Evolutionary conservation across 2,329 filamentous ascomycete genomes (phyloP).

Genomic region (Alternaria metachromatica): DNA sequence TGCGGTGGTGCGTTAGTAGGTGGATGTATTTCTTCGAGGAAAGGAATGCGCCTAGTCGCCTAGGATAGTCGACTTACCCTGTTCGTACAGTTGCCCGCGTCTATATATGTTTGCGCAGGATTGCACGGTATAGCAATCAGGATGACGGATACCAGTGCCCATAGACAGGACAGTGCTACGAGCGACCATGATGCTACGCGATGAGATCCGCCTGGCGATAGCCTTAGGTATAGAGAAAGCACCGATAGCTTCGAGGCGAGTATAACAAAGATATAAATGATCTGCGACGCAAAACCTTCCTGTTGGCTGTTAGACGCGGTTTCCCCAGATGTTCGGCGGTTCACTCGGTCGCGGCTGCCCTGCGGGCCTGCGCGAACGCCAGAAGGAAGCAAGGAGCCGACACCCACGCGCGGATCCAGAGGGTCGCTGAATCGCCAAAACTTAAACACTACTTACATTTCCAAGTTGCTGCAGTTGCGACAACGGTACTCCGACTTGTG

Average conservation of each 20-base stretch:
- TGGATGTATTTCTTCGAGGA: background rate
- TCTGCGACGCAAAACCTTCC: slow-evolving; percentile 39
- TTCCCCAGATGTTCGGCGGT: background rate
- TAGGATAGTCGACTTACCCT: slow-evolving; percentile 23
- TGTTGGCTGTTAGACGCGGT: slow-evolving; percentile 24
- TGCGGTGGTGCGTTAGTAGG: slow-evolving; percentile 11
- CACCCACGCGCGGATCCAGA: slow-evolving; percentile 15
- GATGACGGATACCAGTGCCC: slow-evolving; percentile 31
- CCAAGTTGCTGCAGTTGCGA: slow-evolving; percentile 29
- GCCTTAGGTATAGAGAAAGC: slow-evolving; percentile 36
- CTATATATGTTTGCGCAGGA: slow-evolving; percentile 23
- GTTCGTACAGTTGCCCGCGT: slow-evolving; percentile 22
- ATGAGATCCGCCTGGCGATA: slow-evolving; percentile 32
- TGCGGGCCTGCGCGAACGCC: slow-evolving; percentile 2
- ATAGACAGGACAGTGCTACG: slow-evolving; percentile 27
- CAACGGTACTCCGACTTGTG: slow-evolving; percentile 19
- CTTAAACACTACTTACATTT: slow-evolving; percentile 26
- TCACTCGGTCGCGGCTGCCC: background rate
- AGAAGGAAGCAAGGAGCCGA: slow-evolving; percentile 11
- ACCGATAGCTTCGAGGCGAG: slow-evolving; percentile 39
- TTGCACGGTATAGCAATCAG: slow-evolving; percentile 39
- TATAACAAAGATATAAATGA: slow-evolving; percentile 39
- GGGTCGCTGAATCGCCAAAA: background rate
- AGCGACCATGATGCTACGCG: slow-evolving; percentile 26
- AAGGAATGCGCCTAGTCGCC: background rate